phyloP scores from a whole-genome alignment of 2,329 filamentous ascomycete genomes.

The Didymella keratinophila region DNA sequence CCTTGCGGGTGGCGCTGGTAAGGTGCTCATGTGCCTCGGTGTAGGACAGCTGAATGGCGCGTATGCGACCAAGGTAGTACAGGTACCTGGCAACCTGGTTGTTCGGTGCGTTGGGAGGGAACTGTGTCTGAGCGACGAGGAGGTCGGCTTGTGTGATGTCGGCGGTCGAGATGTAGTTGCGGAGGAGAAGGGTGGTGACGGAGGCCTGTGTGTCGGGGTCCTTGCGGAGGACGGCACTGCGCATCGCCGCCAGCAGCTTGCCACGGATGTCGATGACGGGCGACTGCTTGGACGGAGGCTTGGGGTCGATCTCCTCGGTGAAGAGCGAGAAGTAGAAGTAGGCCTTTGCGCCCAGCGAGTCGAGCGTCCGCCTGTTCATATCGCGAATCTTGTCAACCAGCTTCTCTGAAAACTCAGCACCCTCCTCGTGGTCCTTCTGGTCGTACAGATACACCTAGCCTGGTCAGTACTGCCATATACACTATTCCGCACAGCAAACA shows the following conservation, averaged over 20 bases:
- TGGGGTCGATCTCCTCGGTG: conserved; percentile 86
- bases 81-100: conserved; percentile 98
- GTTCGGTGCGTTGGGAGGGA: conserved; percentile 92
- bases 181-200: conserved; percentile 91
- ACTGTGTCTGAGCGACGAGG: conserved; percentile 93
- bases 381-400: conserved; percentile 85
- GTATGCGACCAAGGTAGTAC: conserved; percentile 96
- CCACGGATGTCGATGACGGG: conserved; percentile 87
- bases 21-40: conserved; percentile 96
- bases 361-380: conserved; percentile 91
- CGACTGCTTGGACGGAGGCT: conserved; percentile 87
- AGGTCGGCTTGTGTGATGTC: conserved; percentile 97
- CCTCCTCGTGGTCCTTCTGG: conserved; percentile 78
- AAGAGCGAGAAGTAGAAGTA: conserved; percentile 99
- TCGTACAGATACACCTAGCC: conserved; percentile 87
- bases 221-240: conserved; percentile 95
- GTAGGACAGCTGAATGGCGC: conserved; percentile 94
- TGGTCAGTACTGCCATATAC: conserved; percentile 23
- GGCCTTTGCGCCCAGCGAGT: conserved; percentile 91
- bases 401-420: conserved; percentile 82
- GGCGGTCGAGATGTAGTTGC: conserved; percentile 94
- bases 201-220: conserved; percentile 97
- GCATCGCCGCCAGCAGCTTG: conserved; percentile 83
- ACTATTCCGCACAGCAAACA: conserved; percentile 23
- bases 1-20: conserved; percentile 91